Evolutionary conservation across 148 eudicot genomes (phyloP).

Genomic region (Gaultheria prostrata): DNA sequence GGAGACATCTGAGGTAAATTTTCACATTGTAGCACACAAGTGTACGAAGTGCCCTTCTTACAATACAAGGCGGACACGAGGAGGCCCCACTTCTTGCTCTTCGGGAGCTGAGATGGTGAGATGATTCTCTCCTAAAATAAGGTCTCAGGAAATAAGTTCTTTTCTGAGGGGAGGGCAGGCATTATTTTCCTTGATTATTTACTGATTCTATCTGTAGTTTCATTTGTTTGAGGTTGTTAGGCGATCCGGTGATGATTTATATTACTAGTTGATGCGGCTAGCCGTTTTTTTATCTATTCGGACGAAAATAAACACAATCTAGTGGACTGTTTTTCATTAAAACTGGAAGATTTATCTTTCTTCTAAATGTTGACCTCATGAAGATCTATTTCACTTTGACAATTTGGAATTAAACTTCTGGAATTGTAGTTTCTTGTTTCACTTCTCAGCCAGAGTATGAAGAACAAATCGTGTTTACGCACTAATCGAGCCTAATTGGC

Average conservation of each 20-base stretch:
- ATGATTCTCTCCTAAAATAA: not conserved
- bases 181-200: not conserved
- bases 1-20: slow-evolving; percentile 47
- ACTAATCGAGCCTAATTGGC: not conserved
- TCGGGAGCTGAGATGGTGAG: not conserved
- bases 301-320: not conserved
- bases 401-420: not conserved
- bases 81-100: slow-evolving; percentile 14
- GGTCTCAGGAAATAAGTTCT: not conserved
- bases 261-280: not conserved
- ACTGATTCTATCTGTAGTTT: not conserved
- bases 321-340: not conserved
- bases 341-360: not conserved
- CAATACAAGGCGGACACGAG: slow-evolving; percentile 54
- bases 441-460: no score
- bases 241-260: no score
- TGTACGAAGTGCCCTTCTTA: slow-evolving; percentile 62
- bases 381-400: not conserved
- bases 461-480: not conserved
- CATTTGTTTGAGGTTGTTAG: not conserved
- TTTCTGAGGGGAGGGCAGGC: not conserved
- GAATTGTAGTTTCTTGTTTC: not conserved
- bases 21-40: slow-evolving; percentile 64
- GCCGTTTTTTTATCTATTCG: no score
- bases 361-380: not conserved